These are phyloP conservation scores for Chiua virens DNA, from an alignment of 768 basidiomycete species.

Conservation along the genomic window DNA sequence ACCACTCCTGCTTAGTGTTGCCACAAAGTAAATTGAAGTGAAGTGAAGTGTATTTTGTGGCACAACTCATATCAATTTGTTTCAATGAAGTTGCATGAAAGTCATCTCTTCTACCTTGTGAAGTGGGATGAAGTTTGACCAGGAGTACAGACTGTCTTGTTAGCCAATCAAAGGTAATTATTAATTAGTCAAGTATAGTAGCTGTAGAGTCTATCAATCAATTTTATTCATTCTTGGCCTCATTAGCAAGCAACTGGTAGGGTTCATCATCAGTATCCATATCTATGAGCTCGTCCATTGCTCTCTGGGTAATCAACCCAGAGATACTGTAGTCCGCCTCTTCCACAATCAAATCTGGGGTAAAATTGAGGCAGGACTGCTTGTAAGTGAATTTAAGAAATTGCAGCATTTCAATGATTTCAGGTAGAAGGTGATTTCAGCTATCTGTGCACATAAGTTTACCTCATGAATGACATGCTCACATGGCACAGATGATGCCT, in stretches of 20 bases:
- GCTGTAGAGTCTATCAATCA: no score
- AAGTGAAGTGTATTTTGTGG: not conserved
- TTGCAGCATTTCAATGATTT: slow-evolving; percentile 15
- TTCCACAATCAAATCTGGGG: not conserved
- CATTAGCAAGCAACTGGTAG: not conserved
- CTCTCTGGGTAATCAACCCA: not conserved
- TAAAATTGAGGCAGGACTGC: slow-evolving; percentile 5
- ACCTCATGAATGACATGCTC: slow-evolving; percentile 27
- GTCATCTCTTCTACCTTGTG: not conserved
- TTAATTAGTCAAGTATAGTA: no score
- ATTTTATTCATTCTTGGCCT: not conserved
- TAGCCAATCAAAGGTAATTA: not conserved
- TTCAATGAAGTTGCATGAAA: not conserved
- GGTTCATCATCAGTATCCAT: not conserved
- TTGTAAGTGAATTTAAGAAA: slow-evolving; percentile 30
- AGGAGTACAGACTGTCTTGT: not conserved
- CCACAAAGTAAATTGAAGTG: not conserved
- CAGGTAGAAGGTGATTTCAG: not conserved
- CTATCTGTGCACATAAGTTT: not conserved
- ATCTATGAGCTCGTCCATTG: not conserved
- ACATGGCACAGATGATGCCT: no score
- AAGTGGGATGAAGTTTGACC: not conserved
- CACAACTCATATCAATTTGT: not conserved
- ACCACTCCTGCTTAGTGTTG: no score
- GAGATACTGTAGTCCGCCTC: not conserved